These are phyloP conservation scores for Pseudocercospora fijiensis DNA, from an alignment of 2,329 filamentous ascomycete species.

Conservation along the genomic window DNA sequence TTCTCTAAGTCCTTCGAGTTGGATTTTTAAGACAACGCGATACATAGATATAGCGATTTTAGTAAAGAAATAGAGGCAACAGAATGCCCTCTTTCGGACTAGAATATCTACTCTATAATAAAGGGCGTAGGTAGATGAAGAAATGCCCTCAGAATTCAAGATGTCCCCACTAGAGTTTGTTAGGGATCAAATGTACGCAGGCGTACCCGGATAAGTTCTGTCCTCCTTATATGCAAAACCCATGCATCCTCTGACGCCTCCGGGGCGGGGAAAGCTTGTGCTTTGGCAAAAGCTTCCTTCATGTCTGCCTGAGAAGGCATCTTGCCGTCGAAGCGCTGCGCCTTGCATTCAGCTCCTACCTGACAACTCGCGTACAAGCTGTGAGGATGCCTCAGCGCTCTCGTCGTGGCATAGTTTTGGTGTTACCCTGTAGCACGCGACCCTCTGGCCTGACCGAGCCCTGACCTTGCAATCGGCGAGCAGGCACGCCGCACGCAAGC, in stretches of 20 bases:
- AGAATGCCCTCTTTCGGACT: no score
- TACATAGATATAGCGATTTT: no score
- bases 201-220: no score
- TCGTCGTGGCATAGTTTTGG: neutral
- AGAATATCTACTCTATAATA: no score
- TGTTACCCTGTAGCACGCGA: neutral
- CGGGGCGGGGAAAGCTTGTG: constrained; percentile 3
- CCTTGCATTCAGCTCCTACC: neutral
- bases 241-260: neutral
- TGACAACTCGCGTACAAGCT: neutral
- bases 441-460: neutral
- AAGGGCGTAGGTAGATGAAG: no score
- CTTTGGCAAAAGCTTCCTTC: constrained; percentile 2
- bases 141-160: no score
- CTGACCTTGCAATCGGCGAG: neutral
- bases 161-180: no score
- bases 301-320: neutral
- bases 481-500: neutral
- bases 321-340: neutral
- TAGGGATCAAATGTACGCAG: no score
- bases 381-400: neutral
- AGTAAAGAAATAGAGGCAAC: no score
- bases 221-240: no score
- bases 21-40: no score
- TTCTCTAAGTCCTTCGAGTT: no score